Conservation (phyloP, 352 stramenopile genomes). For the Globisporangium echinulatum region DNA sequence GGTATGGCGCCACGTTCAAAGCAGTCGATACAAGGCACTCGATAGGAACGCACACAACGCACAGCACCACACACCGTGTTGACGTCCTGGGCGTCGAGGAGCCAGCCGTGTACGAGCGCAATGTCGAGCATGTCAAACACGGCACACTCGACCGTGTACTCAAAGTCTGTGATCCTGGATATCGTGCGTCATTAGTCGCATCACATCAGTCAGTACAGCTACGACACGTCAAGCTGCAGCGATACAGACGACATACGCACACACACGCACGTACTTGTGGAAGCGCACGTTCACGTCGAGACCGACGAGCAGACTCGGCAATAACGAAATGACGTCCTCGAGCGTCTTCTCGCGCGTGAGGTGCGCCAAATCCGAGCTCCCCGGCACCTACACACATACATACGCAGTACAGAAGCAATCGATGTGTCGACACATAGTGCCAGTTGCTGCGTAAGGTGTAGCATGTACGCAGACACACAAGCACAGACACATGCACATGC, state of each 20-base stretch:
- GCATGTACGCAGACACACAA: background rate
- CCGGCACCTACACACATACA: conserved; percentile 20
- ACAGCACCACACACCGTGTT: conserved; percentile 41
- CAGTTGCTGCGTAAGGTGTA: too few species aligned
- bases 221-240: background rate
- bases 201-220: background rate
- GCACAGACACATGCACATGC: conserved; percentile 5
- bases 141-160: conserved; percentile 94
- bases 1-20: too few species aligned
- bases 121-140: conserved; percentile 96
- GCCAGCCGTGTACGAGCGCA: conserved; percentile 95
- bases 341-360: conserved; percentile 84
- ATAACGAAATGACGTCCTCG: conserved; percentile 84
- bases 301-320: conserved; percentile 93
- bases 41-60: too few species aligned
- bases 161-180: conserved; percentile 81
- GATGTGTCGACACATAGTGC: background rate
- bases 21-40: too few species aligned
- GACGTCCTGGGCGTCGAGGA: conserved; percentile 91
- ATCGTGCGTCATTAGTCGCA: too few species aligned
- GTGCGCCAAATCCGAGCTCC: conserved; percentile 42
- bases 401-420: background rate
- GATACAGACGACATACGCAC: background rate
- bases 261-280: conserved; percentile 45
- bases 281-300: conserved; percentile 99